These are phyloP conservation scores for Hirsutella minnesotensis DNA, from an alignment of 2,329 filamentous ascomycete genomes.

Conservation along the genomic window DNA sequence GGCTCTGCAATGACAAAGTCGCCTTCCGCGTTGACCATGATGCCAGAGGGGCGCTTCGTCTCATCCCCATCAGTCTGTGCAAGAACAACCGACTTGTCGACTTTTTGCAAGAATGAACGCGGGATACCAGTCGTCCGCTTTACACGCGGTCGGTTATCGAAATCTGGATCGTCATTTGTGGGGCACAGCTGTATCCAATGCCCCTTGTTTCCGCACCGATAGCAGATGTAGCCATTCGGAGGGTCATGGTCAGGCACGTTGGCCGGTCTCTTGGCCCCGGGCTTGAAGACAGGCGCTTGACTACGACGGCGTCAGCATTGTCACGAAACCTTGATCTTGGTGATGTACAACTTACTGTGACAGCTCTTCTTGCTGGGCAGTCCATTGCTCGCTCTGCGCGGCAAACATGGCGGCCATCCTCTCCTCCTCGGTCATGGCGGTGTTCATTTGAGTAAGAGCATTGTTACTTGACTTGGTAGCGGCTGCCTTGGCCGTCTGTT, in stretches of 20 bases:
- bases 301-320: conserved; percentile 27
- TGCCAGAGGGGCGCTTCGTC: conserved; percentile 73
- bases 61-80: conserved; percentile 66
- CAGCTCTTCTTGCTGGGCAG: conserved; percentile 85
- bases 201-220: conserved; percentile 93
- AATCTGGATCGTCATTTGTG: conserved; percentile 96
- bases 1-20: conserved; percentile 95
- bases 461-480: conserved; percentile 43
- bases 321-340: conserved; percentile 4
- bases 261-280: conserved; percentile 51
- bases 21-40: conserved; percentile 96
- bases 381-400: conserved; percentile 83
- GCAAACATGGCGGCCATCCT: conserved; percentile 87
- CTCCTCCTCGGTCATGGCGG: conserved; percentile 83
- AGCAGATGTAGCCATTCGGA: conserved; percentile 89
- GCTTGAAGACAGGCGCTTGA: conserved; percentile 50
- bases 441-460: conserved; percentile 55
- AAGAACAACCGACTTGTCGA: conserved; percentile 77
- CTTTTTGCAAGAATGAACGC: conserved; percentile 85
- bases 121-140: conserved; percentile 97
- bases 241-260: conserved; percentile 88
- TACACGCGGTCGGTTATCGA: conserved; percentile 83
- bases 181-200: conserved; percentile 98
- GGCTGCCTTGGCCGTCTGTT: conserved; percentile 46
- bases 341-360: conserved; percentile 48